Evolutionary conservation across 2,329 filamentous ascomycete species (phyloP), one percentile per base, ranked within the genome.

Genomic region (Sarocladium strictum): DNA sequence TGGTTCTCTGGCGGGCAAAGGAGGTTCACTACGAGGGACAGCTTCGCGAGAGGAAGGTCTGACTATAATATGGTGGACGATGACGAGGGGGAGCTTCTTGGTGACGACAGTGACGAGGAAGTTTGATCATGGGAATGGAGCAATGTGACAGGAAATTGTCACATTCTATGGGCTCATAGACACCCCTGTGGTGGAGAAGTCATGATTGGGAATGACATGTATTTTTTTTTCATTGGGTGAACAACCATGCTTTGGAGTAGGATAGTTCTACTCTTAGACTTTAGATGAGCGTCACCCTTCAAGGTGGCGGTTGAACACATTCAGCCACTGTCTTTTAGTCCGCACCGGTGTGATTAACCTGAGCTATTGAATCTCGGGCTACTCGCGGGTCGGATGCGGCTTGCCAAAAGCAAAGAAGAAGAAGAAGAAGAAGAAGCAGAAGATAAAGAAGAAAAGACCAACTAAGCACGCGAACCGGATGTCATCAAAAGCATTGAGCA

Each of bases 91-190:
- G 93, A 97, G 75, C 74, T 99, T 61, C 73, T 99, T 33, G 94
- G 94, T 1, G 93, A 97, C 61, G 92, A 96, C 57, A 91, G 90
- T 61, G 93, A 97, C 60, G 91, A 97, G 65, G 93, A 97, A 58
- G 88, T 86, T 37, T 74, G 59, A 68, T 37, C 12, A 5, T 17
- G 5, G 33, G 51, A 24, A 7, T 19, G 7, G 12, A 29, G 35
- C 35, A 38, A 19, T 38, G 35, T 23, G 40, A 26, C 7, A 3
- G 24, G 43, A 11, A 11, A n/a, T 47, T 10, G 3, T 11, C 24
- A 47, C 40, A 24, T 23, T 12, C 3, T 21, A 6, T 43, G 40
- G 40, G 21, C 21, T 43, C 9, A 24, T 5, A 15, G 40, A 43
- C 6, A 43, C 21, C n/a, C n/a, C 17, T 23, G 6, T 12, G 17